These are phyloP conservation scores for Aspergillus neoniger DNA, from an alignment of 2,329 filamentous ascomycete genomes.

Conservation along the genomic window DNA sequence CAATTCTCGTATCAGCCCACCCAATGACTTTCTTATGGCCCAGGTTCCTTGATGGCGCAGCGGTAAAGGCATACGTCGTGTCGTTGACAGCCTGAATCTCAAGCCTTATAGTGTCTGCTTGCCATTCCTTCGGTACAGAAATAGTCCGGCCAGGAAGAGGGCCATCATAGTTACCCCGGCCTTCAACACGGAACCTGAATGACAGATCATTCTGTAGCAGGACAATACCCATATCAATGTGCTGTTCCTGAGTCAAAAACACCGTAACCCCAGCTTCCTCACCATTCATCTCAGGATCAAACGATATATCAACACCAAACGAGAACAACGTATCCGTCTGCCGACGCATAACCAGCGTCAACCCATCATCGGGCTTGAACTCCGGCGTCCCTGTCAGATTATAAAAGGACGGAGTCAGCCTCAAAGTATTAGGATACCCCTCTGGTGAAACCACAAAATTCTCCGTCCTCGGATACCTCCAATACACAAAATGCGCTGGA, in stretches of 20 bases:
- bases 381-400: constrained; percentile 57
- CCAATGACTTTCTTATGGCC: not conserved
- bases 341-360: constrained; percentile 14
- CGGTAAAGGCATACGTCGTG: constrained; percentile 3
- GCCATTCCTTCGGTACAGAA: not conserved
- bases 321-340: constrained; percentile 24
- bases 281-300: not conserved
- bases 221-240: constrained; percentile 23
- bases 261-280: constrained; percentile 22
- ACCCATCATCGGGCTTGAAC: constrained; percentile 8
- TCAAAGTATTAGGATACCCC: constrained; percentile 48
- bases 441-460: constrained; percentile 51
- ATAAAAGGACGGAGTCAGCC: constrained; percentile 51
- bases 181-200: constrained; percentile 1
- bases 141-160: not conserved
- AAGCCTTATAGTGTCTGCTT: not conserved
- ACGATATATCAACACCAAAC: constrained; percentile 17
- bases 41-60: not conserved
- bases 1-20: not conserved
- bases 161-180: constrained; percentile 5
- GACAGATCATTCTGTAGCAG: not conserved
- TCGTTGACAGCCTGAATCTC: constrained; percentile 6
- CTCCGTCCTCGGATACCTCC: constrained; percentile 52
- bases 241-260: constrained; percentile 23
- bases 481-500: constrained; percentile 59